phyloP scores from a whole-genome alignment of 2,329 filamentous ascomycete species.

The Parafenestella ontariensis region DNA sequence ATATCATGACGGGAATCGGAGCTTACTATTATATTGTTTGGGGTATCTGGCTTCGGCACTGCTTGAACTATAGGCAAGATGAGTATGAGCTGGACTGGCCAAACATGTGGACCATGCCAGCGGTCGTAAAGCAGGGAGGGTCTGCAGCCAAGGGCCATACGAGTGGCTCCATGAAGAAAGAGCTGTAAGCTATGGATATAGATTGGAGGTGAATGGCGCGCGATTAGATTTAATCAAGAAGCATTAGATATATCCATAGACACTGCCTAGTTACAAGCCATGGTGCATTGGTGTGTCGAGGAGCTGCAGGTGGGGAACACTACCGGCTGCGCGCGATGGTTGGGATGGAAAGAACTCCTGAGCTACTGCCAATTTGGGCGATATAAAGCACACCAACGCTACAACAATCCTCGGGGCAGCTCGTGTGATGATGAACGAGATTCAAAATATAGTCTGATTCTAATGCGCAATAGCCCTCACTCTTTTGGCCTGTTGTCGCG shows the following conservation, averaged over 20 bases:
- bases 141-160: slow-evolving; percentile 10
- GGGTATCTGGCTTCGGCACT: slow-evolving; percentile 82
- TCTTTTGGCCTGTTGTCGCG: neutral
- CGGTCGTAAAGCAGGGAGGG: slow-evolving; percentile 52
- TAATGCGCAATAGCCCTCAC: neutral
- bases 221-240: neutral
- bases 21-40: slow-evolving; percentile 86
- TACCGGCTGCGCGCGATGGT: neutral
- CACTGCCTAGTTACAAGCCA: neutral
- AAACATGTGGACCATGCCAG: slow-evolving; percentile 62
- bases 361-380: neutral
- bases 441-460: neutral
- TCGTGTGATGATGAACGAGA: neutral
- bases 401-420: neutral
- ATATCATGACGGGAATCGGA: slow-evolving; percentile 80
- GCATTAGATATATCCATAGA: too few relatives aligned
- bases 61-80: slow-evolving; percentile 74
- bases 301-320: neutral
- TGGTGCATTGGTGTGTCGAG: neutral
- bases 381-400: neutral
- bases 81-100: slow-evolving; percentile 77
- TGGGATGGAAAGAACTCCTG: neutral
- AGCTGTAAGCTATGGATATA: slow-evolving; percentile 13
- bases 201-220: neutral
- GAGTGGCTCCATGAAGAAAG: slow-evolving; percentile 44